Evolutionary conservation across 169 alveolate genomes (phyloP).

Genomic region (Theileria orientalis): DNA sequence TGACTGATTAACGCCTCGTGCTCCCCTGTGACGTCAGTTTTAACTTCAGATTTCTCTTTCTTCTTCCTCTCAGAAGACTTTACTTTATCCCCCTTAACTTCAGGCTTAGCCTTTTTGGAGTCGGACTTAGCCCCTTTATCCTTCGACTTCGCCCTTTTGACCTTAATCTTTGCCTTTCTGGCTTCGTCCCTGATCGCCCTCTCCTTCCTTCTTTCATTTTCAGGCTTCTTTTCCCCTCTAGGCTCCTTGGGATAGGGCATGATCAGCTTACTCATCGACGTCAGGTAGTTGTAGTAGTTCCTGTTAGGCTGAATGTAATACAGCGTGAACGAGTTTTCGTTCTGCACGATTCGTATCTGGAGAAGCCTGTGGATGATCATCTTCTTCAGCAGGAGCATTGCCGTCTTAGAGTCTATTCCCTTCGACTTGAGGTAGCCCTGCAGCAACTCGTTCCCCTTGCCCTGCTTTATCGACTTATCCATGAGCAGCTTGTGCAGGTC

Average conservation of each 20-base stretch:
- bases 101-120: neutral
- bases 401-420: conserved; percentile 39
- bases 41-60: neutral
- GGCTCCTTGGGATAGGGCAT: conserved; percentile 7
- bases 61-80: neutral
- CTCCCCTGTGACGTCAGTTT: neutral
- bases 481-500: conserved; percentile 46
- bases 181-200: neutral
- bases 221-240: neutral
- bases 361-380: conserved; percentile 57
- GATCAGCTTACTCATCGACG: conserved; percentile 10
- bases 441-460: neutral
- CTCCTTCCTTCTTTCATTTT: neutral
- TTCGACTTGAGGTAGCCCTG: conserved; percentile 36
- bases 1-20: too few species aligned
- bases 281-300: conserved; percentile 22
- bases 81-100: neutral
- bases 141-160: conserved; percentile 21
- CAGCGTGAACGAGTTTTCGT: conserved; percentile 9
- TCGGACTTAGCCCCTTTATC: conserved; percentile 1
- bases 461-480: neutral
- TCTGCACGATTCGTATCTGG: conserved; percentile 35
- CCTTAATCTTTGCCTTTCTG: neutral
- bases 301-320: conserved; percentile 47
- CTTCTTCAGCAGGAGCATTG: conserved; percentile 52